Base-by-base conservation (phyloP, 176 grass and related monocot species). In the Calamus simplicifolius region DNA sequence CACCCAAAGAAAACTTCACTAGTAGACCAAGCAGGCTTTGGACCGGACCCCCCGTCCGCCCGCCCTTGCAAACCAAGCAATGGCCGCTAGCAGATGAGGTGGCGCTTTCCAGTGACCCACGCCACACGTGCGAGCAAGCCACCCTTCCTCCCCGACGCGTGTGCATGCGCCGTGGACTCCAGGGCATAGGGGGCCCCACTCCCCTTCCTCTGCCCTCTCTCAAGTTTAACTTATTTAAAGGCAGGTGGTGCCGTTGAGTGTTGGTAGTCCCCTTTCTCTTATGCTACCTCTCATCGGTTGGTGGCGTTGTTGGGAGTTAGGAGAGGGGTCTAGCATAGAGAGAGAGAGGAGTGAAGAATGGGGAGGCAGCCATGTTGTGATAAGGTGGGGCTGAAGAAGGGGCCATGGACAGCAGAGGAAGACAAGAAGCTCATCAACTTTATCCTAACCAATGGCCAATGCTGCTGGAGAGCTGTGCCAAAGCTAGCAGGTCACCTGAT, bases 281-380 rank as follows among this genome's bases (percentile, higher is more conserved):
- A 64, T 57, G 4, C 49, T 27, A 50, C 10, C 18, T 18, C 25
- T 1, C 30, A 5, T 23, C 23, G 58, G 59, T 38, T 43, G 35
- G 35, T 43, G 8, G 6, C 12, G 29, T 6, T 5, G 35, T 43
- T 43, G 12, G 35, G 35, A 43, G 3, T 10, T 13, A 23, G 21
- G 21, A n/a, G 66, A 69, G 50, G 5, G 49, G 74, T 52, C 5
- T 14, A 56, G 7, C 2, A 52, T 25, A 49, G 16, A 10, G 5
- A 8, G 16, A 14, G 19, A 35, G 48, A 19, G 38, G 54, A 19
- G 43, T n/a, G 2, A 61, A 69, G 4, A 61, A 97, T 98, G 93
- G 93, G 93, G 31, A 85, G 93, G 69, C 81, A 82, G 68, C 93
- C 93, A 29, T 92, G 93, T 63, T 98, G 93, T 66, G 87, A 84